Percentiles rank a stretch among this genome's conserved stretches.
Conservation (phyloP, 2,329 filamentous ascomycete genomes). For the Arthrobotrys conoides region DNA sequence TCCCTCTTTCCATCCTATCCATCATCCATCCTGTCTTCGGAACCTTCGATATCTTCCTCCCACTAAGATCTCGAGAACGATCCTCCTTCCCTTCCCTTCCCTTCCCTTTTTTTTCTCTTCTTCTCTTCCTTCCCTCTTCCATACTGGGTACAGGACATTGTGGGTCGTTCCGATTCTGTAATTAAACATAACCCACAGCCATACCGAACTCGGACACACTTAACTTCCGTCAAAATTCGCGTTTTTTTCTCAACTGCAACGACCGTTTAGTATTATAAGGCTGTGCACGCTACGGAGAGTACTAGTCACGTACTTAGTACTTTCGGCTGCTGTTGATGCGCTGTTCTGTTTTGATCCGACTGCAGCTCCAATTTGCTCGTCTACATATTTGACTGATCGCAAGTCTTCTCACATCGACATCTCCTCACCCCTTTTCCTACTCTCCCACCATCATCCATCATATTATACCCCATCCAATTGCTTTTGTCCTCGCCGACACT, state of each 20-base stretch:
- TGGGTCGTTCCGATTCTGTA: background rate
- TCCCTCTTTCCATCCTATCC: background rate
- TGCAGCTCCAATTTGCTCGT: background rate
- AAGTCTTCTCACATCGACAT: constrained; percentile 16
- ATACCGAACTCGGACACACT: background rate
- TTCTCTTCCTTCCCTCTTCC: constrained; percentile 6
- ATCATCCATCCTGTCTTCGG: too few relatives aligned
- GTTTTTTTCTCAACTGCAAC: background rate
- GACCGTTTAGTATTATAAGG: constrained; percentile 25
- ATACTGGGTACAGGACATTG: background rate
- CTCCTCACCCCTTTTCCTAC: background rate
- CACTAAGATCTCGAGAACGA: too few relatives aligned
- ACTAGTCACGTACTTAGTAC: too few relatives aligned
- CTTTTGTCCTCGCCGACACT: background rate
- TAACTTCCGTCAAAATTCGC: constrained; percentile 20
- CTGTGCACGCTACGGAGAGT: constrained; percentile 15
- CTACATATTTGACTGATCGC: background rate
- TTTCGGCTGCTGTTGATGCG: background rate
- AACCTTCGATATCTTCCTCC: too few relatives aligned
- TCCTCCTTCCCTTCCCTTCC: constrained; percentile 17
- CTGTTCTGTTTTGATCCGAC: constrained; percentile 18
- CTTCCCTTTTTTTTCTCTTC: constrained; percentile 13
- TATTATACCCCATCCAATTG: background rate
- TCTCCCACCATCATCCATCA: background rate
- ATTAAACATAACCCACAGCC: constrained; percentile 10